Base-by-base conservation (phyloP, 176 grass and related monocot genomes). In the Poa pratensis region DNA sequence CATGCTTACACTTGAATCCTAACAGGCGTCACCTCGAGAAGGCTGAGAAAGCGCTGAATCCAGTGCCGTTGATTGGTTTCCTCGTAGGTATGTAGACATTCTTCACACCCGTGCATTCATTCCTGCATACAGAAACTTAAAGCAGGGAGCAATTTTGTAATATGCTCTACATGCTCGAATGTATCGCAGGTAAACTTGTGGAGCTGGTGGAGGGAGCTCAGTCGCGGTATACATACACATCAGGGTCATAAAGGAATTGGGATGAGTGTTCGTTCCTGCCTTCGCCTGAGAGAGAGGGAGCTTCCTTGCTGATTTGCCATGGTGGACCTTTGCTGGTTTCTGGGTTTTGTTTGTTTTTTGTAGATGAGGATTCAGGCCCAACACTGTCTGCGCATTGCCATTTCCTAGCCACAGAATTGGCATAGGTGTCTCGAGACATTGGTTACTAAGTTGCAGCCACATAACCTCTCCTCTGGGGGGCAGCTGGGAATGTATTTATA, bases 191-290 rank as follows among this genome's bases (percentile, higher is more conserved):
- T 82, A 96, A 99, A 89, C 75, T 99, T 51, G 11, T 92, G n/a
- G 96, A 96, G 81, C 88, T 99, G 80, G 42, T 99, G 65, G 94
- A 89, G 79, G 96, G 93, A 32, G 90, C 86, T 84, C 96, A 99
- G 82, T 92, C 96, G 75, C 80, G 93, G 24, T 99, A 99, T 39
- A 99, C 96, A 0, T 99, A 99, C 67, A 96, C 91, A 72, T 93
- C 96, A 73, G 93, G 90, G 68, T 99, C 96, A 81, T 99, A 89
- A 88, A 74, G 6, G 69, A 26, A 67, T 83, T 24, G 61, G 39
- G 69, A 61, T 57, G 35, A 17, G 14, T 7, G 6, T 51, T 49
- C 3, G 12, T 35, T 6, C 70, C 19, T 10, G 30, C 18, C 73
- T 37, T 50, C 35, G 39, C 35, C 43, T n/a, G 16, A 15, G 46